phyloP scores from a whole-genome alignment of 75 land plant species.

The Larix kaempferi region DNA sequence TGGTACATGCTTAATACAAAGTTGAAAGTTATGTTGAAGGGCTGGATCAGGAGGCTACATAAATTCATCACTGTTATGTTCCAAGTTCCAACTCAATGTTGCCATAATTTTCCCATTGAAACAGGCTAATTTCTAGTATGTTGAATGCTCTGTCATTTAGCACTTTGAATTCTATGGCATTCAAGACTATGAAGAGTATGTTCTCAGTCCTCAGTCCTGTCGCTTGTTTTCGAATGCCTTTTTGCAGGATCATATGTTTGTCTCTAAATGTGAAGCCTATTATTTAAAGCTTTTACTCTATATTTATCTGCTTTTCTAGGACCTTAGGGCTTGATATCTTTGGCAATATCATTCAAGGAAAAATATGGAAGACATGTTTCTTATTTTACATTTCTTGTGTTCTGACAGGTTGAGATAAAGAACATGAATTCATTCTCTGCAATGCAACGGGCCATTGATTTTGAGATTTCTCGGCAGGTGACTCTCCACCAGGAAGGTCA shows the following conservation, averaged over 20 bases:
- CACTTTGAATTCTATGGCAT: background rate
- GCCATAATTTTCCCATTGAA: background rate
- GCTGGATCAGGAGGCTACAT: background rate
- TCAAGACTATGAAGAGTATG: background rate
- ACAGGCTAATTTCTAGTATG: background rate
- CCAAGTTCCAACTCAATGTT: background rate
- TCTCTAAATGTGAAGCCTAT: no score
- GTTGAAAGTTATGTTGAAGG: no score
- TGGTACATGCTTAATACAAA: background rate
- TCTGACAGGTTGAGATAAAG: slow-evolving; percentile 85
- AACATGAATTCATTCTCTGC: slow-evolving; percentile 96
- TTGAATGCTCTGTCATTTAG: background rate
- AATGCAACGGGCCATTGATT: slow-evolving; percentile 90
- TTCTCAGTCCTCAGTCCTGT: background rate
- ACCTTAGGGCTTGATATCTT: background rate
- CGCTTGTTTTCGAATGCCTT: background rate
- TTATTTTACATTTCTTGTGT: background rate
- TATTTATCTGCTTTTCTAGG: slow-evolving; percentile 2
- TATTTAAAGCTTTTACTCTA: no score
- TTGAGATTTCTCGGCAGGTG: slow-evolving; percentile 80
- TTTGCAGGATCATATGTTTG: background rate
- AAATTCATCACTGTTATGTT: background rate
- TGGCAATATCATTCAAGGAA: background rate
- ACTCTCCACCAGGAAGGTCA: slow-evolving; percentile 69
- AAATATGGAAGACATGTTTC: background rate